Conservation (phyloP, 2,329 filamentous ascomycete species). For the Balansia obtecta region DNA sequence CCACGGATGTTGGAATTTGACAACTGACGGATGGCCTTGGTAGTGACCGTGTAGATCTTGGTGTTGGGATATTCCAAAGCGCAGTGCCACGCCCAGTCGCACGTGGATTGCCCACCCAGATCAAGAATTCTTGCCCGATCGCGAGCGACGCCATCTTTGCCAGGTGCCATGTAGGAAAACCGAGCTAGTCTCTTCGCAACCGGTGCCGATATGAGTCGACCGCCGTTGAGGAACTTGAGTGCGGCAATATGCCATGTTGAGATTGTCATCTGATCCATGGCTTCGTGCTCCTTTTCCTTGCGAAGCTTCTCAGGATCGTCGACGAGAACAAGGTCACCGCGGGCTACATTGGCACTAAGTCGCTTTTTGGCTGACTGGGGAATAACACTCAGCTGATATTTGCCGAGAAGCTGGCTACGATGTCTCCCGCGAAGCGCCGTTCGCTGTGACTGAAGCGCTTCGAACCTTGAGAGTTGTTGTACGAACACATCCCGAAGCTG, state of each 20-base stretch:
- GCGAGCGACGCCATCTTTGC: slow-evolving; percentile 29
- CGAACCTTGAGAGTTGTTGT: slow-evolving; percentile 73
- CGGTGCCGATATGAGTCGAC: slow-evolving; percentile 50
- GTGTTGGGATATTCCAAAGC: slow-evolving; percentile 75
- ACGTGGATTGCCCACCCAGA: slow-evolving; percentile 70
- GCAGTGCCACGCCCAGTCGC: slow-evolving; percentile 94
- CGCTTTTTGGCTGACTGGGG: slow-evolving; percentile 59
- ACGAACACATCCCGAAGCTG: slow-evolving; percentile 67
- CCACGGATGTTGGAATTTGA: slow-evolving; percentile 68
- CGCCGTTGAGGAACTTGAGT: slow-evolving; percentile 49
- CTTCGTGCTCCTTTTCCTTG: slow-evolving; percentile 69
- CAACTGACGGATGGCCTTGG: slow-evolving; percentile 55
- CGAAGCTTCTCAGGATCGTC: slow-evolving; percentile 52
- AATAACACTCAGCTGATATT: slow-evolving; percentile 63
- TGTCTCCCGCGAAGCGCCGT: slow-evolving; percentile 62
- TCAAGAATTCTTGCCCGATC: slow-evolving; percentile 64
- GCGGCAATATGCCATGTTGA: slow-evolving; percentile 50
- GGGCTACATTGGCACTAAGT: slow-evolving; percentile 59
- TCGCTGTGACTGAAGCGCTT: slow-evolving; percentile 75
- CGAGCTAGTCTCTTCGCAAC: slow-evolving; percentile 49
- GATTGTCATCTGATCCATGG: slow-evolving; percentile 56
- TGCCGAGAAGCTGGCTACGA: slow-evolving; percentile 71
- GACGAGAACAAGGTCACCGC: slow-evolving; percentile 52
- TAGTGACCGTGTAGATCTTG: slow-evolving; percentile 79
- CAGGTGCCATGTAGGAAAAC: slow-evolving; percentile 35